Percentiles rank a stretch among this genome's conserved stretches.
Conservation (phyloP, 331 rosid genomes). For the Stylosanthes scabra region DNA sequence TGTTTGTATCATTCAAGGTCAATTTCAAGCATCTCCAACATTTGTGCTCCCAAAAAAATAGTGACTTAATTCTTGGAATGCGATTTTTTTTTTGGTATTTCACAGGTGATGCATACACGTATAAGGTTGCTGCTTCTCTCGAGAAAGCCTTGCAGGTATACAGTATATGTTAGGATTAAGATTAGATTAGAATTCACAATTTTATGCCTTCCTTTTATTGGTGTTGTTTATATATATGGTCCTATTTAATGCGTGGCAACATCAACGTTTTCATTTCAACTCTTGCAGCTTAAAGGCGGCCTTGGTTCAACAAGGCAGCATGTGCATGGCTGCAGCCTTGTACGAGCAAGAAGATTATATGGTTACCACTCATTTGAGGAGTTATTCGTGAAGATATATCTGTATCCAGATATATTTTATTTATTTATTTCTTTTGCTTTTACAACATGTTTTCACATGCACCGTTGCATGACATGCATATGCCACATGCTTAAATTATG, state of each 20-base stretch:
- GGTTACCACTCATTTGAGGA: constrained; percentile 92
- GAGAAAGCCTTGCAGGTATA: constrained; percentile 93
- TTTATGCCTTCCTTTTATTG: not conserved
- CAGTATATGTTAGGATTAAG: constrained; percentile 36
- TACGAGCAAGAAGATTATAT: constrained; percentile 81
- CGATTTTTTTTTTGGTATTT: constrained; percentile 18
- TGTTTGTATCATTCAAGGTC: constrained; percentile 7
- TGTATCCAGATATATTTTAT: constrained; percentile 67
- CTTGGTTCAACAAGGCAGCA: constrained; percentile 72
- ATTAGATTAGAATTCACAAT: constrained; percentile 25
- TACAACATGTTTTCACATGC: constrained; percentile 34
- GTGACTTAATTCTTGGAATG: constrained; percentile 5
- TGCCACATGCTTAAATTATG: constrained; percentile 27
- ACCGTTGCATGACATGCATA: constrained; percentile 24
- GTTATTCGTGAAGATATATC: constrained; percentile 82
- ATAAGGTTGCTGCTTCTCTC: constrained; percentile 63
- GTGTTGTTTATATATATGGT: constrained; percentile 21
- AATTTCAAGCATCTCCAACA: constrained; percentile 15
- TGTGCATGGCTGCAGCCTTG: constrained; percentile 89
- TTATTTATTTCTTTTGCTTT: constrained; percentile 32
- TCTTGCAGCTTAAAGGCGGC: constrained; percentile 76
- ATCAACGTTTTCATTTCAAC: constrained; percentile 26
- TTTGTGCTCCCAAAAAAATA: not conserved
- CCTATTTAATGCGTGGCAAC: constrained; percentile 13
- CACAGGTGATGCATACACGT: constrained; percentile 67